Evolutionary conservation across 2,329 filamentous ascomycete genomes (phyloP), one percentile per base, ranked within the genome.

Genomic region (Apiospora aurea): DNA sequence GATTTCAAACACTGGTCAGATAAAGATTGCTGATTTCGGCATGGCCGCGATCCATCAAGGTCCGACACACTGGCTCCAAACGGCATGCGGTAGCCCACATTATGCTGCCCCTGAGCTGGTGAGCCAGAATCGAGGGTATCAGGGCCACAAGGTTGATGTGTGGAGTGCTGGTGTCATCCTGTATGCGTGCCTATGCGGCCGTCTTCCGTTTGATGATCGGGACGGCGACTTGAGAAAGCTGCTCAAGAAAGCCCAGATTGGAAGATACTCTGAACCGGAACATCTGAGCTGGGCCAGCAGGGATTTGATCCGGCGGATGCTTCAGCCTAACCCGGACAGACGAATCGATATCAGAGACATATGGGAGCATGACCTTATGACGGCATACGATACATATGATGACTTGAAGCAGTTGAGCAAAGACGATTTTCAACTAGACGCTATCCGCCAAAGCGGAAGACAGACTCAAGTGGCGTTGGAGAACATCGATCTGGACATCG

Each of bases 21-120:
- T 98, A 81, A 99, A 98, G 83, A 91, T 99, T 77, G 96, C 96
- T 69, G 96, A 99, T 81, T 99, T 99, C 81, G 96, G 96, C 57
- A 98, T 99, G 95, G 96, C 96, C 64, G 96, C 96, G 4, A 86
- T 98, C 57, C 90, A 92, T 74, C 96, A 98, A 80, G 93, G 93
- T 4, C 88, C 90, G 34, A 92, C 91, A 11, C 92, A 94, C 75
- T 91, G 92, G 79, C 88, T 99, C 41, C 93, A 90, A 71, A 98
- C 96, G 0, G 94, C 96, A 5, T 99, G 96, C 78, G 96, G 96
- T 26, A 98, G 96, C 75, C 96, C 96, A 29, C 96, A 98, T 82
- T 99, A 99, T 78, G 96, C 96, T 24, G 95, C 96, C 0, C 96
- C 96, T 0, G 96, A 99, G 80, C 90, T 99, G 46, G 92, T 98